Conservation (phyloP, 441 rosid species). For the Geranium incanum region DNA sequence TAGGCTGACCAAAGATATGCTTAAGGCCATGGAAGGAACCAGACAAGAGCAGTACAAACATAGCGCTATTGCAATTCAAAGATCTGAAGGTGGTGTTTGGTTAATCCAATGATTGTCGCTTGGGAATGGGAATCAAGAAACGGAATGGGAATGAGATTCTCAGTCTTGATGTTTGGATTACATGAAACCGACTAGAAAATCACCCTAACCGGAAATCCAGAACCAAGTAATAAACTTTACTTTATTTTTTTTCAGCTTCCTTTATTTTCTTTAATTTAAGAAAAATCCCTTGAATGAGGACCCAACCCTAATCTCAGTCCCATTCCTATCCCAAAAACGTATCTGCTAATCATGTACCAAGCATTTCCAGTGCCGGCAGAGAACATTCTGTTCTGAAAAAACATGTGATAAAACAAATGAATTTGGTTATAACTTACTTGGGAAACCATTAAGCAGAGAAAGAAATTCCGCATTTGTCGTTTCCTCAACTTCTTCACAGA, state of each 20-base stretch:
- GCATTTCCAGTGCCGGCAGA: background rate
- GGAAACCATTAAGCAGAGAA: slow-evolving; percentile 87
- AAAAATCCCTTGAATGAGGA: no score
- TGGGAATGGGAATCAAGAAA: no score
- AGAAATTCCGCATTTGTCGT: slow-evolving; percentile 87
- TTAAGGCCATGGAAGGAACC: background rate
- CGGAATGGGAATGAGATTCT: no score
- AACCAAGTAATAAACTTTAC: no score
- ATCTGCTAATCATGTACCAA: background rate
- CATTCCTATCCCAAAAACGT: no score
- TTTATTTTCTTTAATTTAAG: no score
- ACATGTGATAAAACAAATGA: slow-evolving; percentile 7
- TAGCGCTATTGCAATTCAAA: background rate
- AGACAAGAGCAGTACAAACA: background rate
- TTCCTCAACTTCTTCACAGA: slow-evolving; percentile 76
- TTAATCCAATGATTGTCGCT: no score
- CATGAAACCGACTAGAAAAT: no score
- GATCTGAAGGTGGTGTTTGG: background rate
- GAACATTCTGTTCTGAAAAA: background rate
- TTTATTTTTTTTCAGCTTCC: no score
- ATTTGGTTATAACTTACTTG: slow-evolving; percentile 47
- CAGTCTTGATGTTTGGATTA: no score
- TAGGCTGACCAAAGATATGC: background rate
- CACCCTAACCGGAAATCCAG: no score
- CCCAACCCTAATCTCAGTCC: no score